These are phyloP conservation scores for Urtica urens DNA, from an alignment of 306 rosid genomes.

Conservation along the genomic window DNA sequence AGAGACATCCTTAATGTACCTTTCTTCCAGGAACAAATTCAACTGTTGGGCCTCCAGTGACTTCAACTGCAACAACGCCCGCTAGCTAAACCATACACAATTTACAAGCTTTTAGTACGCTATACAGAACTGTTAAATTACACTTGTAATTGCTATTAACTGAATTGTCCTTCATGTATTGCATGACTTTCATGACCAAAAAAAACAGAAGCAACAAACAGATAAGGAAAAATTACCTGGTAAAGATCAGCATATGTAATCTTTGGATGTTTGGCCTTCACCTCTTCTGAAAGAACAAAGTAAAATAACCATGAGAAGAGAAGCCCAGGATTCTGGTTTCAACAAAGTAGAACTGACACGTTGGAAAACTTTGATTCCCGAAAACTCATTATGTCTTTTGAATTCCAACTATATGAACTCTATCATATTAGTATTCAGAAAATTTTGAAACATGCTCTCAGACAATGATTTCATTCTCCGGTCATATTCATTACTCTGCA, in stretches of 20 bases:
- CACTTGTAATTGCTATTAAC: not conserved
- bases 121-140: not conserved
- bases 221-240: constrained; percentile 43
- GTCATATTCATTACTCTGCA: not conserved
- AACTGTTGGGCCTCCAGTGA: constrained; percentile 88
- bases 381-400: too few relatives aligned
- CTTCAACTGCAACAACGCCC: constrained; percentile 86
- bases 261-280: constrained; percentile 54
- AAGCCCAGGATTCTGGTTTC: not conserved
- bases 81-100: constrained; percentile 52
- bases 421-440: not conserved
- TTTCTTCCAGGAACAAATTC: constrained; percentile 70
- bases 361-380: too few relatives aligned
- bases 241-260: constrained; percentile 75
- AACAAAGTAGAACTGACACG: not conserved
- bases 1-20: constrained; percentile 21
- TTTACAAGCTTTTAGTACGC: not conserved
- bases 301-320: not conserved
- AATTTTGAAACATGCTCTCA: not conserved
- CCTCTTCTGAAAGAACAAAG: constrained; percentile 39
- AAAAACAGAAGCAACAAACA: too few relatives aligned
- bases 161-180: too few relatives aligned
- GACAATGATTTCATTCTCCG: not conserved
- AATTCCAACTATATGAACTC: too few relatives aligned
- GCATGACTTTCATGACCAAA: too few relatives aligned